A percentile compares a stretch with the other conserved stretches of the same genome.
These are phyloP conservation scores for Clarireedia sp. DNA, from an alignment of 2,329 filamentous ascomycete genomes.

Conservation along the genomic window DNA sequence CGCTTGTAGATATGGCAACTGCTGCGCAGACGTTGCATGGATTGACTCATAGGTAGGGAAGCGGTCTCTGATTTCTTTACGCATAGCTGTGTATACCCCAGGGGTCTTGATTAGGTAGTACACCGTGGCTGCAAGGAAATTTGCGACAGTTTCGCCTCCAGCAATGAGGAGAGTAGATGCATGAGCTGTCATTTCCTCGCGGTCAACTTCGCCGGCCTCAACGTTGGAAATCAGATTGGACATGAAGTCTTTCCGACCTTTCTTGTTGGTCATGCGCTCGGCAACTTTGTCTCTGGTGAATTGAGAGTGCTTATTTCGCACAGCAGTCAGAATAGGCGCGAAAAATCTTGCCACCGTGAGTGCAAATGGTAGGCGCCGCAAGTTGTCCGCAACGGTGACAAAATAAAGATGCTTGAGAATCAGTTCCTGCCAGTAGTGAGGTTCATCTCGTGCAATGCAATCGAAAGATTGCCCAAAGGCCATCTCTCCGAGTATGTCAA, in stretches of 20 bases:
- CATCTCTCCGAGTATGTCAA: not conserved
- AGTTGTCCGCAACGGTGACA: not conserved
- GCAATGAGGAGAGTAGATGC: not conserved
- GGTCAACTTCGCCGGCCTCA: not conserved
- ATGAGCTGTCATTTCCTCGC: not conserved
- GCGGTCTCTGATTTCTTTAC: not conserved
- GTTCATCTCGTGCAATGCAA: not conserved
- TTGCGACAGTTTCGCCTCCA: not conserved
- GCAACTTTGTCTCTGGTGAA: not conserved
- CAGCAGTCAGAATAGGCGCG: not conserved
- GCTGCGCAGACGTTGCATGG: slow-evolving; percentile 32
- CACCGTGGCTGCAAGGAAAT: not conserved
- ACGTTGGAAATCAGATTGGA: not conserved
- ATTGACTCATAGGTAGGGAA: slow-evolving; percentile 1
- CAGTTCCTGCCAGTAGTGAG: not conserved
- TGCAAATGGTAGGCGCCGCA: not conserved
- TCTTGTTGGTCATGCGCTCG: not conserved
- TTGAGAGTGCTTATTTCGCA: not conserved
- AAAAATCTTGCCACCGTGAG: not conserved
- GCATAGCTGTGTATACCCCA: not conserved
- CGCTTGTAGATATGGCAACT: slow-evolving; percentile 41
- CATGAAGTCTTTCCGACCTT: not conserved
- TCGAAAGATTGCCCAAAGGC: not conserved
- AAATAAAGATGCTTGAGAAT: not conserved
- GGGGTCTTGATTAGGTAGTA: not conserved